Evolutionary conservation across 305 asterid genomes (phyloP).

Genomic region (Fraxinus latifolia): DNA sequence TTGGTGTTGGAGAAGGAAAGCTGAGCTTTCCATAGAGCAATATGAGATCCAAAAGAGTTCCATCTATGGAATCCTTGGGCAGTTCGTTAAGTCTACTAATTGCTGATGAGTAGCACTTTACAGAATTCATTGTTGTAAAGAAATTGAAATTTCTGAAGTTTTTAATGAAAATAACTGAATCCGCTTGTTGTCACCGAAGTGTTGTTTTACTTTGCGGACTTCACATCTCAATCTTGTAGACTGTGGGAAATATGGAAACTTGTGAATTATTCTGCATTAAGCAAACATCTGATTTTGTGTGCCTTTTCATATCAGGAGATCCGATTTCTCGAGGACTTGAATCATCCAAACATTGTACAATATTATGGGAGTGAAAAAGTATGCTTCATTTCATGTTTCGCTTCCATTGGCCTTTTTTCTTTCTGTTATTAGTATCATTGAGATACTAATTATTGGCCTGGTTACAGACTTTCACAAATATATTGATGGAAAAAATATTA

Average conservation of each 20-base stretch:
- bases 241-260: neutral
- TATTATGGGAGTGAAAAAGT: slow-evolving; percentile 77
- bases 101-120: neutral
- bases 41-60: neutral
- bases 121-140: neutral
- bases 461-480: slow-evolving; percentile 11
- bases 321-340: slow-evolving; percentile 61
- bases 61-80: neutral
- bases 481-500: slow-evolving; percentile 23
- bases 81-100: neutral
- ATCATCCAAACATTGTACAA: slow-evolving; percentile 79
- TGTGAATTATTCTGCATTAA: neutral
- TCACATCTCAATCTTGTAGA: neutral
- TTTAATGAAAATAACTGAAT: neutral
- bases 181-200: neutral
- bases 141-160: neutral
- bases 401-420: neutral
- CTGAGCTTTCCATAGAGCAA: neutral
- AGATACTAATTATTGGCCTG: neutral
- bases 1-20: neutral
- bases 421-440: neutral
- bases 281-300: slow-evolving; percentile 23
- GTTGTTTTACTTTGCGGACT: neutral
- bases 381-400: slow-evolving; percentile 7
- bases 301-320: slow-evolving; percentile 56